Conservation (phyloP, 2,329 filamentous ascomycete genomes). For the Septoria linicola region DNA sequence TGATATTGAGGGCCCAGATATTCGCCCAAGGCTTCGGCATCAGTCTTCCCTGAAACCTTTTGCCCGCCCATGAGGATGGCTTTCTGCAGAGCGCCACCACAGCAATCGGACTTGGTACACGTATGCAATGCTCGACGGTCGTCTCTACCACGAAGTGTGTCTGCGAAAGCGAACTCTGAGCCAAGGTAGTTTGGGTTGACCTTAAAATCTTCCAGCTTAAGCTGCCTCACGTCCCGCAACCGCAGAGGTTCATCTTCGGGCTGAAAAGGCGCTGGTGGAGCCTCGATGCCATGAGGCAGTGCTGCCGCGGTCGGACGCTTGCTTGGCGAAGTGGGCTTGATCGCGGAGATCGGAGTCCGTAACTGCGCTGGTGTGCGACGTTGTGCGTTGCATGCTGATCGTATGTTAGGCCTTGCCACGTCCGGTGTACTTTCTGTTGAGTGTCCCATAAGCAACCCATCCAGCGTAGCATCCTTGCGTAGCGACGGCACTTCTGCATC, state of each 20-base stretch:
- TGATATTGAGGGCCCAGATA: constrained; percentile 32
- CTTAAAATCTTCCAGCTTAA: constrained; percentile 74
- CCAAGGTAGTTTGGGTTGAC: constrained; percentile 72
- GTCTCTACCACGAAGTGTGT: constrained; percentile 69
- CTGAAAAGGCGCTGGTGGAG: constrained; percentile 27
- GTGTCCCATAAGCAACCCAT: constrained; percentile 27
- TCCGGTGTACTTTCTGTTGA: constrained; percentile 19
- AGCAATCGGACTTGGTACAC: constrained; percentile 74
- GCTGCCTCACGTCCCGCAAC: constrained; percentile 54
- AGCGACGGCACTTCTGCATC: constrained; percentile 1
- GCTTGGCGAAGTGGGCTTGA: constrained; percentile 5
- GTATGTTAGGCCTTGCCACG: neutral
- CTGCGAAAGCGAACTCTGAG: constrained; percentile 70
- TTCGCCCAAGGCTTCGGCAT: constrained; percentile 31
- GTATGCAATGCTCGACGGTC: constrained; percentile 70
- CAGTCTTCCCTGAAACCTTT: constrained; percentile 26
- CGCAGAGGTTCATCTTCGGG: constrained; percentile 54
- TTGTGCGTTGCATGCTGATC: neutral
- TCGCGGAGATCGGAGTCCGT: constrained; percentile 9
- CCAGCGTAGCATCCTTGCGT: constrained; percentile 23
- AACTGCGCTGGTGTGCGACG: constrained; percentile 8
- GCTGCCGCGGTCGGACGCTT: constrained; percentile 12
- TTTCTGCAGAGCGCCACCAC: constrained; percentile 68
- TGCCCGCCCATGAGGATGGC: constrained; percentile 52
- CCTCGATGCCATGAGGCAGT: constrained; percentile 12